Evolutionary conservation across 495 filamentous ascomycete genomes (phyloP).

Genomic region (Poronia punctata): DNA sequence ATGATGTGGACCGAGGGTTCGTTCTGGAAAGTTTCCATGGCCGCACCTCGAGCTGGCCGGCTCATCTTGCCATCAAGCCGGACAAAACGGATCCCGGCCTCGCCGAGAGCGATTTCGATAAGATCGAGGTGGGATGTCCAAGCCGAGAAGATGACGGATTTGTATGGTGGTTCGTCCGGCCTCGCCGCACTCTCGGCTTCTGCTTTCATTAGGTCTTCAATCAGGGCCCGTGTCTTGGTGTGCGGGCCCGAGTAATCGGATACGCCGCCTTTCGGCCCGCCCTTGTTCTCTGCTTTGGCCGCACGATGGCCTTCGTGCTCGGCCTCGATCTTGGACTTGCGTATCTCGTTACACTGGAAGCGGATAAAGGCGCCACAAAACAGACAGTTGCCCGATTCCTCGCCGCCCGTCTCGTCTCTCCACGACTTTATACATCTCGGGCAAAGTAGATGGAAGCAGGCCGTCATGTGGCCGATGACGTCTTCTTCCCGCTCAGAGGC

Average conservation of each 20-base stretch:
- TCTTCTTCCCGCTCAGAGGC: conserved; percentile 54
- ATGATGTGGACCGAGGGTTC: conserved; percentile 67
- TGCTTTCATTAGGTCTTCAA: conserved; percentile 56
- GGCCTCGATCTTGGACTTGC: conserved; percentile 53
- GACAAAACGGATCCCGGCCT: conserved; percentile 58
- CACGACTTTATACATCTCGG: conserved; percentile 57
- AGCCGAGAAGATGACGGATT: conserved; percentile 85
- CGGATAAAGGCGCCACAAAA: conserved; percentile 57
- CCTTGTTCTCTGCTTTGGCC: conserved; percentile 44
- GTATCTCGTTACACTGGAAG: conserved; percentile 57
- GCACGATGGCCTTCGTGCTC: conserved; percentile 44
- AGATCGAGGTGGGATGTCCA: conserved; percentile 95
- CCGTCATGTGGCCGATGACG: conserved; percentile 67
- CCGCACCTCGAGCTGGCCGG: conserved; percentile 58
- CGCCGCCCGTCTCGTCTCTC: conserved; percentile 29
- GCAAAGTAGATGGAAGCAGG: conserved; percentile 81
- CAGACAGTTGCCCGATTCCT: conserved; percentile 44
- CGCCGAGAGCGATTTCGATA: conserved; percentile 75
- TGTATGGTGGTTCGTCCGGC: conserved; percentile 60
- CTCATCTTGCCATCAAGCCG: conserved; percentile 87
- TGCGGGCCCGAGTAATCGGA: conserved; percentile 79
- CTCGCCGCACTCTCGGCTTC: conserved; percentile 51
- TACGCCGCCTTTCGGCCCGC: conserved; percentile 60
- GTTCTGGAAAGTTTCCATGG: conserved; percentile 71
- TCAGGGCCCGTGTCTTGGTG: conserved; percentile 78